phyloP scores from a whole-genome alignment of 768 basidiomycete species.

The Galerina marginata region DNA sequence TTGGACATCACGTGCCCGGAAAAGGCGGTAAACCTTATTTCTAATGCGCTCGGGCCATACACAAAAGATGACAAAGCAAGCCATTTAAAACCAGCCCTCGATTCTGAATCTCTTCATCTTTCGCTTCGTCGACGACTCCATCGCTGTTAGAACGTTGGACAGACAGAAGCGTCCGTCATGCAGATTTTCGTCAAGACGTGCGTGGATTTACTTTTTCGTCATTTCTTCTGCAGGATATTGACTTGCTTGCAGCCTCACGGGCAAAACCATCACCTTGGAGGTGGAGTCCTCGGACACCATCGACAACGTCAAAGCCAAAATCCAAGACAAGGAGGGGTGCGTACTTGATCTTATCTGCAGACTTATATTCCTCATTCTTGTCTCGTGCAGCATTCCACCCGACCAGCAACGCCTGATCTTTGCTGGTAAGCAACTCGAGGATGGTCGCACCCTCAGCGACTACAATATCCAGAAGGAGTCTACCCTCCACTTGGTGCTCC shows the following conservation, averaged over 20 bases:
- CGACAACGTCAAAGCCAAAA: slow-evolving; percentile 98
- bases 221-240: neutral
- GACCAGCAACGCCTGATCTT: slow-evolving; percentile 99
- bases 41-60: slow-evolving; percentile 45
- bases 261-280: slow-evolving; percentile 98
- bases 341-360: slow-evolving; percentile 22
- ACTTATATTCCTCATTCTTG: slow-evolving; percentile 12
- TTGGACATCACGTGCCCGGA: slow-evolving; percentile 22
- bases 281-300: slow-evolving; percentile 97
- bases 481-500: slow-evolving; percentile 95
- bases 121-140: slow-evolving; percentile 92
- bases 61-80: slow-evolving; percentile 44
- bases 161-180: slow-evolving; percentile 87
- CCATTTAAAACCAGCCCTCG: slow-evolving; percentile 27
- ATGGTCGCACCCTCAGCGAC: slow-evolving; percentile 93
- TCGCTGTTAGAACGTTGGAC: slow-evolving; percentile 82
- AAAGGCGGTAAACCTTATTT: slow-evolving; percentile 37
- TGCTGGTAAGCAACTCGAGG: slow-evolving; percentile 99
- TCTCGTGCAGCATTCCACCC: slow-evolving; percentile 70
- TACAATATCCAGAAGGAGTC: slow-evolving; percentile 99
- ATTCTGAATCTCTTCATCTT: slow-evolving; percentile 22
- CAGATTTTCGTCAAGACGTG: slow-evolving; percentile 99
- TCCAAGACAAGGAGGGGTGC: slow-evolving; percentile 96
- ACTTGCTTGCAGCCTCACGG: slow-evolving; percentile 77
- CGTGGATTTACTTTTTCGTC: slow-evolving; percentile 32